Percentiles rank a stretch among this genome's conserved stretches.
Evolutionary conservation across 306 rosid genomes (phyloP).

Genomic region (Pyrus betulifolia): DNA sequence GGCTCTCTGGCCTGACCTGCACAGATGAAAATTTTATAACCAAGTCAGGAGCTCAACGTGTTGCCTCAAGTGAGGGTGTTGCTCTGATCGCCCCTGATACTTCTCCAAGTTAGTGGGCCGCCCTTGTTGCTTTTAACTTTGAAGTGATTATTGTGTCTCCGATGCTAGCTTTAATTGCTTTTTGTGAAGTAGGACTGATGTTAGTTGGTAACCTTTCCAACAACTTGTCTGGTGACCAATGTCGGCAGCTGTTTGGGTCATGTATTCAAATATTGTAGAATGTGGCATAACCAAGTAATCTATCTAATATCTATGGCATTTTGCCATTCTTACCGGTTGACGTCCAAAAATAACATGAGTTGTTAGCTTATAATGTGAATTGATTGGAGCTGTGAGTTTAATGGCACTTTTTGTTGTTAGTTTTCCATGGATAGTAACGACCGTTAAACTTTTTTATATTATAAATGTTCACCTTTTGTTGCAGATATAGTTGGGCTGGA

Average conservation of each 20-base stretch:
- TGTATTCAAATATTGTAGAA: background rate
- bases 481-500: background rate
- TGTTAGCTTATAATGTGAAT: background rate
- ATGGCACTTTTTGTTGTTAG: background rate
- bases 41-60: conserved; percentile 82
- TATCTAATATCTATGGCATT: background rate
- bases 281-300: background rate
- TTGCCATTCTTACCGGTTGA: background rate
- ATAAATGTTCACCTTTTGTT: background rate
- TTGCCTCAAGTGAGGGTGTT: conserved; percentile 62
- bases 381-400: background rate
- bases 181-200: background rate
- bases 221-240: background rate
- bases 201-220: background rate
- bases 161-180: background rate
- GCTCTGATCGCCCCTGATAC: conserved; percentile 82
- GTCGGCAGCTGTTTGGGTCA: background rate
- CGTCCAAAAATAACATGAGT: background rate
- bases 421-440: background rate
- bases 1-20: conserved; percentile 90
- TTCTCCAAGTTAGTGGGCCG: conserved; percentile 63
- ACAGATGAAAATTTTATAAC: conserved; percentile 73
- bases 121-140: background rate
- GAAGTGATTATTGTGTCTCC: background rate
- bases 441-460: too few relatives aligned